Evolutionary conservation across 768 basidiomycete species (phyloP).

Genomic region (Mycena venus): DNA sequence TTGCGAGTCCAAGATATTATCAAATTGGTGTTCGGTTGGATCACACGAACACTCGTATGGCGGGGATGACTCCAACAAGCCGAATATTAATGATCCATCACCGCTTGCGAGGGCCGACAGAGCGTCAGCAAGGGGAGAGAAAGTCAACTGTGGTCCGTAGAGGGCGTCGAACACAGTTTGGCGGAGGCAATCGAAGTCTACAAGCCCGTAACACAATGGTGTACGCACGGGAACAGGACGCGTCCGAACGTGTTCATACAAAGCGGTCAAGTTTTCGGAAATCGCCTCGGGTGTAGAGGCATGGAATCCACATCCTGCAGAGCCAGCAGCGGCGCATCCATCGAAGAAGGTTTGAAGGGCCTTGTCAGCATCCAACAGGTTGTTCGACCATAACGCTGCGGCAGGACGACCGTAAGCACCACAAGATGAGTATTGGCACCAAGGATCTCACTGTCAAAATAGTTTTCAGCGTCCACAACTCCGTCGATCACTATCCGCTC

Average conservation of each 20-base stretch:
- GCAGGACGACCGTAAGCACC: too few relatives aligned
- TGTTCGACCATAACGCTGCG: slow-evolving; percentile 35
- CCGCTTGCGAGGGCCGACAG: background rate
- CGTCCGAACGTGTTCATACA: slow-evolving; percentile 8
- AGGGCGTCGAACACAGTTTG: background rate
- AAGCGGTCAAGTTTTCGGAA: slow-evolving; percentile 25
- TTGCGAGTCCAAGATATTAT: slow-evolving; percentile 17
- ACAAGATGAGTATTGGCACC: too few relatives aligned
- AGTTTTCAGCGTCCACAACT: slow-evolving; percentile 41
- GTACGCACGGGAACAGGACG: background rate
- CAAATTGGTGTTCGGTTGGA: background rate
- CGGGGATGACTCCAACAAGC: background rate
- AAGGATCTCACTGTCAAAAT: slow-evolving; percentile 41
- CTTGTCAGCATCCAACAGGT: slow-evolving; percentile 38
- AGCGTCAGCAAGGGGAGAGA: background rate
- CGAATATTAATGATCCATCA: background rate
- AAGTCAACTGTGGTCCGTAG: background rate
- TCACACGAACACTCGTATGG: background rate
- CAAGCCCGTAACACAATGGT: background rate
- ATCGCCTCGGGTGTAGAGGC: slow-evolving; percentile 34
- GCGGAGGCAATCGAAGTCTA: background rate
- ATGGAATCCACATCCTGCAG: slow-evolving; percentile 37
- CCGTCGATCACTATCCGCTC: slow-evolving; percentile 30
- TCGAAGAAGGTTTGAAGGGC: slow-evolving; percentile 38
- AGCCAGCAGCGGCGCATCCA: slow-evolving; percentile 36